phyloP scores from a whole-genome alignment of 176 grass and related monocot species.

The Musa troglodytarum region DNA sequence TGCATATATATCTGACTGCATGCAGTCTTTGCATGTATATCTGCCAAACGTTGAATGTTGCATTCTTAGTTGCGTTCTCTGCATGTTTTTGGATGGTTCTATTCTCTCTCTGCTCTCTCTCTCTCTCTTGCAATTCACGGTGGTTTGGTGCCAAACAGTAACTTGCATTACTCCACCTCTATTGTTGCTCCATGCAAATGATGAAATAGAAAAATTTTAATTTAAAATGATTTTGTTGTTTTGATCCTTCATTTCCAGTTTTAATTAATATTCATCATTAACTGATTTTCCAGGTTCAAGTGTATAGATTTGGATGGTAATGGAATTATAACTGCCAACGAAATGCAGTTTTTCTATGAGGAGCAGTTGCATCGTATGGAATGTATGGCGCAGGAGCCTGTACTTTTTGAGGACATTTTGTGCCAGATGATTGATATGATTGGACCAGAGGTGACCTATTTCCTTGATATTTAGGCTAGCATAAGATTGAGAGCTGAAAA shows the following conservation, averaged over 20 bases:
- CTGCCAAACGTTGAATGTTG: neutral
- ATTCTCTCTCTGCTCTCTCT: no score
- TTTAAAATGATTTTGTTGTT: neutral
- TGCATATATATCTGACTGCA: neutral
- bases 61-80: neutral
- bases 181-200: neutral
- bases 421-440: slow-evolving; percentile 99
- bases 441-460: slow-evolving; percentile 66
- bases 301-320: slow-evolving; percentile 99
- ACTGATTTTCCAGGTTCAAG: slow-evolving; percentile 71
- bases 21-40: neutral
- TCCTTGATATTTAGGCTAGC: slow-evolving; percentile 20
- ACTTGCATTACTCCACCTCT: neutral
- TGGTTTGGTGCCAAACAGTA: neutral
- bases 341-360: slow-evolving; percentile 99
- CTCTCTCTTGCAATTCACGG: no score
- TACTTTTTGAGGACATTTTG: slow-evolving; percentile 96
- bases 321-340: slow-evolving; percentile 77
- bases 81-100: no score
- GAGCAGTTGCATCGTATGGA: slow-evolving; percentile 99
- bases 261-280: slow-evolving; percentile 5
- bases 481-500: slow-evolving; percentile 10
- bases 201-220: neutral
- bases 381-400: slow-evolving; percentile 97
- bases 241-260: neutral